phyloP scores from a whole-genome alignment of 306 rosid species.

The Alnus glutinosa region DNA sequence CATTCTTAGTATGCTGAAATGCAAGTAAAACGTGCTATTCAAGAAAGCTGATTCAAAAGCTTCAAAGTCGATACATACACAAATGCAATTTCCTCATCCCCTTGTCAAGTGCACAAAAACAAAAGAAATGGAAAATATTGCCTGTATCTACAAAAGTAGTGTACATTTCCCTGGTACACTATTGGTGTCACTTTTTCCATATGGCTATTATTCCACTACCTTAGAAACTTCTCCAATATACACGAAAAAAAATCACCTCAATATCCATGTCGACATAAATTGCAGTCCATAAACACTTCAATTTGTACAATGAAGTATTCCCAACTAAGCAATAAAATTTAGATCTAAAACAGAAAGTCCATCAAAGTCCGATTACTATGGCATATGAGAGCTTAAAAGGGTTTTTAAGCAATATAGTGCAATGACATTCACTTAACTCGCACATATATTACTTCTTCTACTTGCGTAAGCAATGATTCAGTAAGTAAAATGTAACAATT shows the following conservation, averaged over 20 bases:
- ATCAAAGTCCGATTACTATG: constrained; percentile 7
- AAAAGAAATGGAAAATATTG: neutral
- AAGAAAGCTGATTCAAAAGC: neutral
- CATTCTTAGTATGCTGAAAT: neutral
- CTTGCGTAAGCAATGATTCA: neutral
- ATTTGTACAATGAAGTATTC: too few species aligned
- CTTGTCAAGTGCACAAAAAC: neutral
- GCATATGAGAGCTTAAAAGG: neutral
- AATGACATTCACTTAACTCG: constrained; percentile 13
- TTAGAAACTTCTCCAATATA: neutral
- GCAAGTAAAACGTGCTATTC: neutral
- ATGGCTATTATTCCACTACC: constrained; percentile 1
- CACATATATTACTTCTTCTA: neutral
- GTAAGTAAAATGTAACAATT: neutral
- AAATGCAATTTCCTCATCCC: too few species aligned
- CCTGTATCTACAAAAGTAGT: too few species aligned
- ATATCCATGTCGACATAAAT: too few species aligned
- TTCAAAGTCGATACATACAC: neutral
- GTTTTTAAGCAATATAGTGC: neutral
- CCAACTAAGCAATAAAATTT: too few species aligned
- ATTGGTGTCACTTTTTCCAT: neutral
- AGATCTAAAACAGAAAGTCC: constrained; percentile 1
- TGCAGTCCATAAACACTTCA: too few species aligned
- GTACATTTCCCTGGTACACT: too few species aligned
- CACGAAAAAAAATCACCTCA: neutral